Base-by-base conservation (phyloP, 176 grass and related monocot species). In the Carex parvula region DNA sequence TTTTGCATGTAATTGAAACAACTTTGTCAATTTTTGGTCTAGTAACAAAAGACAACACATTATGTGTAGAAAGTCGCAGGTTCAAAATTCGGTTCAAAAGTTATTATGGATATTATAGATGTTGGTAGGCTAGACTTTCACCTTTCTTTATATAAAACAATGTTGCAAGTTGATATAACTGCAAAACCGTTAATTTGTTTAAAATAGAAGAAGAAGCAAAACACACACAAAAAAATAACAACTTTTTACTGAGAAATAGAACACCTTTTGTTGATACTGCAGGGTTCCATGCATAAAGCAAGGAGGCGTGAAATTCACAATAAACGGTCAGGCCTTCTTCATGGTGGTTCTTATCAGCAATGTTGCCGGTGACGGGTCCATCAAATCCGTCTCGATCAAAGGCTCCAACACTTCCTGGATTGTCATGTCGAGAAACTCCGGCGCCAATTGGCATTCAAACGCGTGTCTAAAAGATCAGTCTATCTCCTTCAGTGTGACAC, bases 261-360 rank as follows among this genome's bases (percentile, higher is more conserved):
- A 62, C 9, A 33, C 55, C 32, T 29, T 44, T 44, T 18, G 18
- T 60, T 70, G 29, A 5, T 30, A 24, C 33, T 86, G 56, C 12
- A 89, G 87, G 53, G 87, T 89, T 83, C 84, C 90, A 32, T 92
- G 90, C 17, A 86, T 55, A 54, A 83, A 35, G 54, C 29, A 42
- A 15, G 87, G 87, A n/a, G 90, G 87, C 0, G 85, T 92, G n/a
- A 13, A 88, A 16, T 89, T 92, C 81, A 89, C 90, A 0, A 87
- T 92, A 60, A 89, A 89, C 6, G 85, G 90, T 0, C 87, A 87
- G 0, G 68, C 83, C 67, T 87, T 85, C 81, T 92, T 89, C 84
- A 79, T 85, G 1, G 53, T 92, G 5, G 87, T 89, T 50, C 87
- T 92, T 0, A 74, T 92, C 21, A 83, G 78, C 76, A 92, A 92